Percentiles rank a stretch among this genome's conserved stretches.
These are phyloP conservation scores for Nadsonia starkeyi-henricii DNA, from an alignment of 1,139 yeast species.

Conservation along the genomic window DNA sequence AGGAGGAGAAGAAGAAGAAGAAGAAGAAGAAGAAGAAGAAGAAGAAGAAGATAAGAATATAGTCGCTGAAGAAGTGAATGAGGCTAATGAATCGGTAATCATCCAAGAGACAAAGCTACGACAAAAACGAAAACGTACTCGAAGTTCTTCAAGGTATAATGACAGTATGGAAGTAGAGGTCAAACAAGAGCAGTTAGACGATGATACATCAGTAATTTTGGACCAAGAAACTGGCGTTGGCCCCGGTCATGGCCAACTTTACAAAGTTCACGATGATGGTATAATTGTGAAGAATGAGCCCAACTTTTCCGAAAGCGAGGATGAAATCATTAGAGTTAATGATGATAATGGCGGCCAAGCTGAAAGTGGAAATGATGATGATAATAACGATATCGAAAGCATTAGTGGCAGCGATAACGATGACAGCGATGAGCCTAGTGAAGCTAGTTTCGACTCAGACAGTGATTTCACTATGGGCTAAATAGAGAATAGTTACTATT, in stretches of 20 bases:
- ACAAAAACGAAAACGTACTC: too few species aligned
- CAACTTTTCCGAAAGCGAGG: conserved; percentile 9
- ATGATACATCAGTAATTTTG: too few species aligned
- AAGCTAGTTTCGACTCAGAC: not conserved
- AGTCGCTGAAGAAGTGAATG: too few species aligned
- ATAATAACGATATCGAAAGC: conserved; percentile 5
- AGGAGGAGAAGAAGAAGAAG: conserved; percentile 3
- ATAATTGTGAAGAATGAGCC: conserved; percentile 14
- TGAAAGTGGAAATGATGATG: conserved; percentile 10
- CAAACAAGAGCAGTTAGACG: too few species aligned
- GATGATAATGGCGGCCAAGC: conserved; percentile 1
- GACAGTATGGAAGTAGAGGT: too few species aligned
- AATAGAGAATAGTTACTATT: too few species aligned
- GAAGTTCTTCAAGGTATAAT: too few species aligned
- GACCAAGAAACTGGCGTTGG: not conserved
- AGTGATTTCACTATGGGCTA: not conserved
- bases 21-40: conserved; percentile 1
- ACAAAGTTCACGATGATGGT: conserved; percentile 5
- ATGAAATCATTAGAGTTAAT: conserved; percentile 7
- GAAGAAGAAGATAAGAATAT: too few species aligned
- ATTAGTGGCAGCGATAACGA: not conserved
- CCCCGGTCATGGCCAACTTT: not conserved
- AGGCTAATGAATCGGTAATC: too few species aligned
- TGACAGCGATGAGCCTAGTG: not conserved
- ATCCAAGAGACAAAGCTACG: too few species aligned